Percentiles rank a stretch among this genome's conserved stretches.
These are phyloP conservation scores for Tephrocybe sp. DNA, from an alignment of 768 basidiomycete genomes.

Conservation along the genomic window DNA sequence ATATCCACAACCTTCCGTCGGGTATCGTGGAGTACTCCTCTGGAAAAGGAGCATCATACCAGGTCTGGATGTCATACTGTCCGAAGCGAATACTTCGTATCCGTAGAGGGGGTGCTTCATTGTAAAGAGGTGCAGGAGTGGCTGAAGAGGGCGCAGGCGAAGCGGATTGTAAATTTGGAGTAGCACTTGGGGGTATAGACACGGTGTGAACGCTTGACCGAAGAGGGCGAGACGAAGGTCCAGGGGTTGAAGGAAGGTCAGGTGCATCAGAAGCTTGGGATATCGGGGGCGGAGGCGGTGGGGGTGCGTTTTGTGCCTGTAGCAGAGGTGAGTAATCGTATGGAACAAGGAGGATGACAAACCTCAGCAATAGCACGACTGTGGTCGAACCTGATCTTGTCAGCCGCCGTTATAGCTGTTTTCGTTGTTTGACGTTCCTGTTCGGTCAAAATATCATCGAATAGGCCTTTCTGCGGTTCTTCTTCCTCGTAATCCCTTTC, in stretches of 20 bases:
- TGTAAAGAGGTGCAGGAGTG: conserved; percentile 33
- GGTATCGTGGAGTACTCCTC: conserved; percentile 94
- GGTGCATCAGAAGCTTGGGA: conserved; percentile 18
- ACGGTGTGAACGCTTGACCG: conserved; percentile 46
- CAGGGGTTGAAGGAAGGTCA: conserved; percentile 34
- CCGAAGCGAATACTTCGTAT: conserved; percentile 92
- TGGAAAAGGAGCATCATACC: conserved; percentile 99
- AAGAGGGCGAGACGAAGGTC: conserved; percentile 59
- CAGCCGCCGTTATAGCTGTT: conserved; percentile 57
- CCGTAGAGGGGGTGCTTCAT: conserved; percentile 45
- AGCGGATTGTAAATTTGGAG: conserved; percentile 38
- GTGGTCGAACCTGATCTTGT: conserved; percentile 71
- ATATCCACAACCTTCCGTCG: conserved; percentile 92
- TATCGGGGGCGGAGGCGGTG: conserved; percentile 32
- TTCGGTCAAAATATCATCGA: conserved; percentile 75
- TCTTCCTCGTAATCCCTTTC: conserved; percentile 71
- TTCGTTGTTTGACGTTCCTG: conserved; percentile 71
- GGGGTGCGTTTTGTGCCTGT: conserved; percentile 51
- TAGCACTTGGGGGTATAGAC: conserved; percentile 32
- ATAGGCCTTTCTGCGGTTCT: conserved; percentile 55
- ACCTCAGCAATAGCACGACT: conserved; percentile 78
- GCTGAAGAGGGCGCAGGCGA: conserved; percentile 31
- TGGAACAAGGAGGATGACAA: conserved; percentile 20
- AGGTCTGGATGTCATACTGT: conserved; percentile 89
- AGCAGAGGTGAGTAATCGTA: conserved; percentile 5